Percentiles rank a stretch among this genome's conserved stretches.
Evolutionary conservation across 768 basidiomycete genomes (phyloP).

Genomic region (Termitomyces sp.): DNA sequence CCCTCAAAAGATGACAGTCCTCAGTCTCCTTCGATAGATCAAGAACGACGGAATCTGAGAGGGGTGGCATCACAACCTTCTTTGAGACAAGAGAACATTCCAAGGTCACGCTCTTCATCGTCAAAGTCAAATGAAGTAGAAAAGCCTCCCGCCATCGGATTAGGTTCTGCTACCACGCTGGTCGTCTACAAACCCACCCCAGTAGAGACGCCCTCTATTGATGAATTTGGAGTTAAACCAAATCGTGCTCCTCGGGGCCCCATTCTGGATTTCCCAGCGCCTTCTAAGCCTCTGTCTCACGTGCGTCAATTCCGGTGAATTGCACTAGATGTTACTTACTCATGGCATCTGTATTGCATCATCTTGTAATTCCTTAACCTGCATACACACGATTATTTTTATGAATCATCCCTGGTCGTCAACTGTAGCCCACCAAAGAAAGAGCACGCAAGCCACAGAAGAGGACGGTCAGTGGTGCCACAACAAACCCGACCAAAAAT

Average conservation of each 20-base stretch:
- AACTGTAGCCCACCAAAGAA: slow-evolving; percentile 68
- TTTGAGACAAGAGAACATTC: slow-evolving; percentile 10
- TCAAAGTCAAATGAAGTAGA: slow-evolving; percentile 14
- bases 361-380: slow-evolving; percentile 22
- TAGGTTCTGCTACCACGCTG: slow-evolving; percentile 78
- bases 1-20: slow-evolving; percentile 21
- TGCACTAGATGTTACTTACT: slow-evolving; percentile 44
- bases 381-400: slow-evolving; percentile 17
- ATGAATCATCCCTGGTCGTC: slow-evolving; percentile 15
- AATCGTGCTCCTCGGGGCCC: slow-evolving; percentile 17
- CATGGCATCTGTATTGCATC: slow-evolving; percentile 25
- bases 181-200: slow-evolving; percentile 59
- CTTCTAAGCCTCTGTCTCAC: slow-evolving; percentile 71
- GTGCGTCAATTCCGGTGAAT: slow-evolving; percentile 81
- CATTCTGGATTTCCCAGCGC: slow-evolving; percentile 37
- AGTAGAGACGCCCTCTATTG: slow-evolving; percentile 39
- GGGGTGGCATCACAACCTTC: slow-evolving; percentile 28
- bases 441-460: slow-evolving; percentile 66
- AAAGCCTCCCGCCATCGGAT: slow-evolving; percentile 31
- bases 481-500: not conserved
- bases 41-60: slow-evolving; percentile 14
- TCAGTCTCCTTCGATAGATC: slow-evolving; percentile 8
- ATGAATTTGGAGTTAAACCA: slow-evolving; percentile 48
- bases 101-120: slow-evolving; percentile 2
- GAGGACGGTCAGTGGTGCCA: slow-evolving; percentile 5